A percentile compares a stretch with the other conserved stretches of the same genome.
phyloP scores from a whole-genome alignment of 805 yeast genomes.

The Cyberlindnera saturnus region DNA sequence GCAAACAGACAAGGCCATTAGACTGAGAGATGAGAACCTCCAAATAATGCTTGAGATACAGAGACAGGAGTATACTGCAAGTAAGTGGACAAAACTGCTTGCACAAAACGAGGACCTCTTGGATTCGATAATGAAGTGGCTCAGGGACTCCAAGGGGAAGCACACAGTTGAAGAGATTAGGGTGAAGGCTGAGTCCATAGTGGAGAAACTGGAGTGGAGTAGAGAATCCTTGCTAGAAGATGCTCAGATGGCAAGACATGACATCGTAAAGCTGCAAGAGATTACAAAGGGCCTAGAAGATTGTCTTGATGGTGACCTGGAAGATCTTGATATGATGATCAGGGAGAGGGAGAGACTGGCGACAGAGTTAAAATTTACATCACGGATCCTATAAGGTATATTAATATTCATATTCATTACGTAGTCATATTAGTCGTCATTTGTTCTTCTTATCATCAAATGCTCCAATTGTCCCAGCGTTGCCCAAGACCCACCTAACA shows the following conservation, averaged over 20 bases:
- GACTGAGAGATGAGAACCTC: conserved; percentile 22
- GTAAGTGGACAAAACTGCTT: conserved; percentile 23
- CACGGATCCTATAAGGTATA: no score
- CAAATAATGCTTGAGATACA: conserved; percentile 26
- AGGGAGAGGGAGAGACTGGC: no score
- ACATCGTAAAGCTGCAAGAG: background rate
- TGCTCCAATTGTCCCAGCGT: background rate
- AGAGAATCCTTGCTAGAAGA: conserved; percentile 1
- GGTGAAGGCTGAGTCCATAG: background rate
- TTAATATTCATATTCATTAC: no score
- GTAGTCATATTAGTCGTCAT: no score
- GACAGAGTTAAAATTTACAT: no score
- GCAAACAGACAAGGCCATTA: background rate
- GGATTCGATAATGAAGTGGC: conserved; percentile 8
- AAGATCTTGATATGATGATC: no score
- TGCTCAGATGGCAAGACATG: background rate
- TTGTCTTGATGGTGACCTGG: no score
- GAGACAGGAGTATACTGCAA: conserved; percentile 26
- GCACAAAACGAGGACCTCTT: conserved; percentile 25
- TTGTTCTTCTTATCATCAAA: no score
- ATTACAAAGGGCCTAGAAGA: background rate
- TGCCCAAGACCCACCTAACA: conserved; percentile 4
- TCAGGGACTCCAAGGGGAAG: conserved; percentile 1
- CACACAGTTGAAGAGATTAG: background rate
- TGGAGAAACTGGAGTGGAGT: background rate